Percentiles rank a stretch among this genome's conserved stretches.
phyloP scores from a whole-genome alignment of 1,284 basidiomycete species.

The Irpex rosettiformis region DNA sequence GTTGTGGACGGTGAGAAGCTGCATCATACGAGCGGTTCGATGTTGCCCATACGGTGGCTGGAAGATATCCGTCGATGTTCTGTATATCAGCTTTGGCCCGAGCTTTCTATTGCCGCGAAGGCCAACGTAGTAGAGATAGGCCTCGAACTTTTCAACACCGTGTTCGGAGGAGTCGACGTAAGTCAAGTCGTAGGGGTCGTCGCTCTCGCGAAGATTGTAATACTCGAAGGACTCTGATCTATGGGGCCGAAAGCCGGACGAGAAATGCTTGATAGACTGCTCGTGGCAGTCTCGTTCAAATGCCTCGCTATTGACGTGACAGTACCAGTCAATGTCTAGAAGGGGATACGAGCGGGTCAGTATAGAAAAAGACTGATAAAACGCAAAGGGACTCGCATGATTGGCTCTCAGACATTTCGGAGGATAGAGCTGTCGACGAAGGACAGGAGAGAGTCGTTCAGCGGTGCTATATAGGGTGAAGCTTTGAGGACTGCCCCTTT shows the following conservation, averaged over 20 bases:
- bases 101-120: slow-evolving; percentile 13
- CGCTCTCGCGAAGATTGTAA: not conserved
- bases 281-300: not conserved
- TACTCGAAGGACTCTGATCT: not conserved
- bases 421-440: no score
- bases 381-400: not conserved
- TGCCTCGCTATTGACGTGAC: not conserved
- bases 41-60: slow-evolving; percentile 16
- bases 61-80: slow-evolving; percentile 20
- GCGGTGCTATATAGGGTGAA: no score
- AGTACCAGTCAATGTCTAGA: not conserved
- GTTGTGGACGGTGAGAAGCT: slow-evolving; percentile 16
- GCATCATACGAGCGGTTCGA: slow-evolving; percentile 15
- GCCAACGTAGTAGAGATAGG: slow-evolving; percentile 20
- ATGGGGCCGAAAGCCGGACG: not conserved
- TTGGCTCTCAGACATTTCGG: not conserved
- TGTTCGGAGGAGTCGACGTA: slow-evolving; percentile 12
- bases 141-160: slow-evolving; percentile 20
- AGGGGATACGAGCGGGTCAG: slow-evolving; percentile 4
- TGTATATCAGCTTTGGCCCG: slow-evolving; percentile 22
- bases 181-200: slow-evolving; percentile 10
- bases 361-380: not conserved
- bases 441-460: no score
- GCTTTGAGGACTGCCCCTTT: no score
- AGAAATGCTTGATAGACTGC: not conserved